Percentiles rank a stretch among this genome's conserved stretches.
Conservation (phyloP, 768 basidiomycete species). For the Paxillus ammoniavirescens region DNA sequence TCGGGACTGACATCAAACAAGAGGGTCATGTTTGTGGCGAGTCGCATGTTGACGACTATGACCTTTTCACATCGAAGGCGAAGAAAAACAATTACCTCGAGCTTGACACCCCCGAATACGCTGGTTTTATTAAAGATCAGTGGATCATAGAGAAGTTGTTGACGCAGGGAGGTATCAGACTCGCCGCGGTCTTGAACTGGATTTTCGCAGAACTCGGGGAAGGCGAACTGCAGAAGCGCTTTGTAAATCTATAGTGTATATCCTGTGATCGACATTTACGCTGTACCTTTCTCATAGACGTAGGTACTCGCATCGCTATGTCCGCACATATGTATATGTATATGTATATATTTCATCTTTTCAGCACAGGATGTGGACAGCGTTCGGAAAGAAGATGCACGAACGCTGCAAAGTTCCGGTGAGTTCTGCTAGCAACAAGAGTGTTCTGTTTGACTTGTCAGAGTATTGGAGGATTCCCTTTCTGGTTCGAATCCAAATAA, state of each 20-base stretch:
- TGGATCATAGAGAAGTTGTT: conserved; percentile 81
- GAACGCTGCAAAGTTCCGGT: too few relatives aligned
- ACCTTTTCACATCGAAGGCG: not conserved
- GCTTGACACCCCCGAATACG: conserved; percentile 79
- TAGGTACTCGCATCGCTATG: not conserved
- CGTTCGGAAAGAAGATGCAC: too few relatives aligned
- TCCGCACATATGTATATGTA: not conserved
- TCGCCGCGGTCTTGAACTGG: conserved; percentile 81
- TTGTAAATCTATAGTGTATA: conserved; percentile 6
- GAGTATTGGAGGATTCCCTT: too few relatives aligned
- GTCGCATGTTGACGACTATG: not conserved
- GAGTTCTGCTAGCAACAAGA: too few relatives aligned
- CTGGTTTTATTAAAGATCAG: conserved; percentile 61
- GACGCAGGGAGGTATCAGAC: conserved; percentile 78
- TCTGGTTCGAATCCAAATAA: too few relatives aligned
- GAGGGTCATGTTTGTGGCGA: not conserved
- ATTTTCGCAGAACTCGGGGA: conserved; percentile 43
- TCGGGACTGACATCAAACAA: conserved; percentile 7
- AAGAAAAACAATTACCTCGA: conserved; percentile 49
- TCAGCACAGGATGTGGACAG: too few relatives aligned
- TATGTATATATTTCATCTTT: not conserved
- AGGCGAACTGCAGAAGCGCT: not conserved
- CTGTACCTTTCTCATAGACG: not conserved
- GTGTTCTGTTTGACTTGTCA: too few relatives aligned
- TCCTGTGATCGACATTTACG: not conserved